These are phyloP conservation scores for Ganoderma leucocontextum DNA, from an alignment of 1,284 basidiomycete genomes.

Conservation along the genomic window DNA sequence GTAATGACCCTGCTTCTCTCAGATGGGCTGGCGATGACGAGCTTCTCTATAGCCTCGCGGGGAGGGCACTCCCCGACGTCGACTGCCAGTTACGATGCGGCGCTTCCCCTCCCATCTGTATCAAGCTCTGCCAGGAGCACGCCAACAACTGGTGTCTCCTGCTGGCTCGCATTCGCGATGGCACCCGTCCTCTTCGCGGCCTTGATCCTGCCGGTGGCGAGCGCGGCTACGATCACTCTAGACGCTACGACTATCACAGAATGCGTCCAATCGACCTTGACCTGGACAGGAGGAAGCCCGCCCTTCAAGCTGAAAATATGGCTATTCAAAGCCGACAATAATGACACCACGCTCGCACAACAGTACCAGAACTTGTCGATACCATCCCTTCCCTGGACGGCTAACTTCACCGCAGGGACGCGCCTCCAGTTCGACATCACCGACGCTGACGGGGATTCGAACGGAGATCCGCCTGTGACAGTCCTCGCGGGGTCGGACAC, in stretches of 20 bases:
- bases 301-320: constrained; percentile 52
- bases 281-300: constrained; percentile 29
- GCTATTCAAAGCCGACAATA: neutral
- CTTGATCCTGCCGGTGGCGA: neutral
- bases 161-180: neutral
- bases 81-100: neutral
- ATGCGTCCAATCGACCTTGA: neutral
- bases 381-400: constrained; percentile 1
- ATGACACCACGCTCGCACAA: neutral
- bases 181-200: neutral
- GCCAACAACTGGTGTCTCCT: neutral
- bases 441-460: neutral
- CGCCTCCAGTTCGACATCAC: constrained; percentile 4
- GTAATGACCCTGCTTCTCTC: neutral
- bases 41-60: neutral
- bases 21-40: neutral
- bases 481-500: constrained; percentile 4
- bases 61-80: neutral
- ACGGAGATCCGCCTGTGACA: neutral
- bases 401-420: constrained; percentile 10
- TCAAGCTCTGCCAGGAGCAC: neutral
- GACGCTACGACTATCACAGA: neutral
- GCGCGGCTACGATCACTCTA: neutral
- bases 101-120: neutral
- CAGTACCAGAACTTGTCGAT: neutral